Percentiles rank a stretch among this genome's conserved stretches.
phyloP scores from a whole-genome alignment of 2,329 filamentous ascomycete species.

The Dactylellina haptotyla region DNA sequence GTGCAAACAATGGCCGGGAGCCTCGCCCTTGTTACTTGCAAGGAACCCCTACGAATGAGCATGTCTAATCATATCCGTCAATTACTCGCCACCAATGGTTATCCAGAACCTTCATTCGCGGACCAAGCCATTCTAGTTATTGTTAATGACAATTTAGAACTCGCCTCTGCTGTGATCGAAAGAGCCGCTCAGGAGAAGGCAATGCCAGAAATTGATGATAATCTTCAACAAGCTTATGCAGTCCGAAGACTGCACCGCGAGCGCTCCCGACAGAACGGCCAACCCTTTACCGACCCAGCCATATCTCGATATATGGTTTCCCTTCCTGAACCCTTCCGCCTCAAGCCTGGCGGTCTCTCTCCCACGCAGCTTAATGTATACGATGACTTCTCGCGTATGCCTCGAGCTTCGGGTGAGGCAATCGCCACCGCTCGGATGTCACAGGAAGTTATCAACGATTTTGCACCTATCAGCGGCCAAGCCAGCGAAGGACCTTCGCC shows the following conservation, averaged over 20 bases:
- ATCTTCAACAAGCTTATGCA: slow-evolving; percentile 83
- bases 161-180: slow-evolving; percentile 92
- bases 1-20: slow-evolving; percentile 94
- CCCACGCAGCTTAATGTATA: slow-evolving; percentile 94
- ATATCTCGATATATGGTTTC: slow-evolving; percentile 92
- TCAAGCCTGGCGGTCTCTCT: slow-evolving; percentile 84
- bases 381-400: slow-evolving; percentile 91
- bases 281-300: slow-evolving; percentile 82
- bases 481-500: slow-evolving; percentile 42
- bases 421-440: slow-evolving; percentile 65
- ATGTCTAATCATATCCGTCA: slow-evolving; percentile 95
- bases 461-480: slow-evolving; percentile 68
- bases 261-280: slow-evolving; percentile 69
- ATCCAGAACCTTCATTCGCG: slow-evolving; percentile 77
- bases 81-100: slow-evolving; percentile 74
- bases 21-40: slow-evolving; percentile 95
- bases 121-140: slow-evolving; percentile 98
- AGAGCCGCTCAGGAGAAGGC: slow-evolving; percentile 94
- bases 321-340: slow-evolving; percentile 91
- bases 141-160: slow-evolving; percentile 95
- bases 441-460: slow-evolving; percentile 69
- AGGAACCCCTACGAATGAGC: slow-evolving; percentile 93
- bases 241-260: slow-evolving; percentile 78
- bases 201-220: slow-evolving; percentile 91
- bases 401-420: slow-evolving; percentile 66